phyloP scores from a whole-genome alignment of 768 basidiomycete species.

The Suillus brevipes region DNA sequence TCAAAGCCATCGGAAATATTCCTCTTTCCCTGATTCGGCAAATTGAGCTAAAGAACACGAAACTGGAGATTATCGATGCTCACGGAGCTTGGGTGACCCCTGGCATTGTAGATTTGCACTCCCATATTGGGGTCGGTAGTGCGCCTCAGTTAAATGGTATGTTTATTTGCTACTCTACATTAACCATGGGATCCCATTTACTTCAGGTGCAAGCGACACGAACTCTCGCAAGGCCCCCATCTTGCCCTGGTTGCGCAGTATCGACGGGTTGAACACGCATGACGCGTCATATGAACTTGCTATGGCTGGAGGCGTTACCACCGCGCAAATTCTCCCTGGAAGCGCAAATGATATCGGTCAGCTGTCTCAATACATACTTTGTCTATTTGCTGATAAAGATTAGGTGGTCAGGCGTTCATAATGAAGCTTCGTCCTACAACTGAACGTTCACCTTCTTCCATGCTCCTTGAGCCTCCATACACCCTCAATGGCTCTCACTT shows the following conservation, averaged over 20 bases:
- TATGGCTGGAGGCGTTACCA: slow-evolving; percentile 49
- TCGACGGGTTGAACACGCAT: slow-evolving; percentile 48
- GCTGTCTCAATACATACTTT: slow-evolving; percentile 6
- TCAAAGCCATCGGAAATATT: slow-evolving; percentile 59
- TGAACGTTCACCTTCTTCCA: slow-evolving; percentile 47
- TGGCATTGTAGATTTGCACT: slow-evolving; percentile 56
- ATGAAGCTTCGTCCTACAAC: slow-evolving; percentile 50
- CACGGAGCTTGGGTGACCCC: slow-evolving; percentile 79
- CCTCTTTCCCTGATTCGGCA: slow-evolving; percentile 19
- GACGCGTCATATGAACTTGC: slow-evolving; percentile 41
- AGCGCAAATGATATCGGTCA: slow-evolving; percentile 28
- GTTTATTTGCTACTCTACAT: not conserved
- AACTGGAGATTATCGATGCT: slow-evolving; percentile 57
- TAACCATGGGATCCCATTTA: slow-evolving; percentile 14
- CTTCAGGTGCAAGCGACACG: slow-evolving; percentile 48
- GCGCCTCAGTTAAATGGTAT: slow-evolving; percentile 33
- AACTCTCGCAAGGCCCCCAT: slow-evolving; percentile 61
- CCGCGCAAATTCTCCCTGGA: slow-evolving; percentile 52
- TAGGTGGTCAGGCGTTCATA: slow-evolving; percentile 51
- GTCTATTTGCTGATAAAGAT: not conserved
- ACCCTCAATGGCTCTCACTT: slow-evolving; percentile 31
- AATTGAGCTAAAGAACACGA: slow-evolving; percentile 28
- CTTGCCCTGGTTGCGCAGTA: slow-evolving; percentile 58
- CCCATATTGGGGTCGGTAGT: slow-evolving; percentile 47
- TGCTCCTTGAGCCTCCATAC: slow-evolving; percentile 53